Base-by-base conservation (phyloP, 2,329 filamentous ascomycete species). In the Aspergillus sp. region DNA sequence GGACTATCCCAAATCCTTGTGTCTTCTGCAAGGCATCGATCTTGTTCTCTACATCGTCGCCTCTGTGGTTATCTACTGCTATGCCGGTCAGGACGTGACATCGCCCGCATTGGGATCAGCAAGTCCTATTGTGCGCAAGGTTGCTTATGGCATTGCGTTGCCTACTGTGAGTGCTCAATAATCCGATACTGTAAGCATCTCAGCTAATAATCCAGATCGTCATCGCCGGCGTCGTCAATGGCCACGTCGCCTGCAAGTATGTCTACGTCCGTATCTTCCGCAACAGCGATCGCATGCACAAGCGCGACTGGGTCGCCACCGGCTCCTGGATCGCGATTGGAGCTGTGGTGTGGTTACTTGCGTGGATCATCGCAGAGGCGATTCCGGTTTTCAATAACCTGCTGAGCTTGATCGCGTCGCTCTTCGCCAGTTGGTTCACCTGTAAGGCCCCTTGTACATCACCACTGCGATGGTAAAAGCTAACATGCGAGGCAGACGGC, bases 341-440 rank as follows among this genome's bases (percentile, higher is more conserved):
- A 2, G 59, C 74, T 0, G 61, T 57, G 7, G 62, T 79, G n/a
- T 86, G 82, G 79, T 56, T 78, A 2, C 50, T 83, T 10, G 79
- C 81, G 1, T 84, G 80, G 73, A 60, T 86, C 45, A 81, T 88
- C 47, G 82, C 84, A 9, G 79, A 84, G 62, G 79, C 80, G 0
- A 81, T 87, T 5, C 84, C 84, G 2, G 77, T 80, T 45, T 88
- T 87, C 69, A 80, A 79, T 56, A 74, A 80, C 41, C 68, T 88
- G 7, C 69, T 87, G n/a, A 79, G 77, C 2, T 66, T 87, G 23
- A 77, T 86, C 54, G 72, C 70, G 20, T 74, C 81, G 1, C 62
- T 84, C 2, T 84, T 85, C 50, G 78, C 76, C 20, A 80, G 74
- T 45, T 85, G 83, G 82, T 86, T 85, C 62, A 82, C 78, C 45